Base-by-base conservation (phyloP, 176 grass and related monocot species). In the Pontederia paniculata region DNA sequence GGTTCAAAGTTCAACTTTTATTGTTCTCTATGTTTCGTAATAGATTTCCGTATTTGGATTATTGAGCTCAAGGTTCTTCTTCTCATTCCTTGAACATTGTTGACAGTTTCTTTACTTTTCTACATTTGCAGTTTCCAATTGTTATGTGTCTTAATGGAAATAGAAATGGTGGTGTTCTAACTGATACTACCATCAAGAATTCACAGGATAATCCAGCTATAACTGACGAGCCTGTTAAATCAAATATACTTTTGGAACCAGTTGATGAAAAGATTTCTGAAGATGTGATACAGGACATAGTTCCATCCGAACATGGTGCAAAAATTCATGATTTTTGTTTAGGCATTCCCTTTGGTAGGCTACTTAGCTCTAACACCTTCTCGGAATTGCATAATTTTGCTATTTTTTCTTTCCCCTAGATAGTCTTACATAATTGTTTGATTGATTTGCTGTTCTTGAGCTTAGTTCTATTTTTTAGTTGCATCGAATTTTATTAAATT, bases 241-340 rank as follows among this genome's bases (percentile, higher is more conserved):
- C 68, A 25, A 70, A 61, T 42, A 43, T 68, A 19, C 49, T 66
- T 69, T 54, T 50, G 9, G 57, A 67, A 62, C 50, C 31, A 20
- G 28, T 42, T 17, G 53, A 68, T 19, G 68, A 76, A 66, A 64
- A 71, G 19, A 23, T 72, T 48, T 47, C 44, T 10, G 21, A 8
- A 42, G 64, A 51, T 42, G 11, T 4, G 23, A 65, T 76, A 31
- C 70, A 78, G 48, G 72, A 31, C 68, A 62, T 59, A 51, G 22
- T 74, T 55, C 55, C 45, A 52, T 71, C 56, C 12, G 77, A 88
- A 49, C 86, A 76, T 44, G 64, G 54, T 79, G 80, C 91, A 42
- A 97, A 72, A 73, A 97, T 97, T 47, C 93, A 90, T 46, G 93
- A 97, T 59, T 97, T 97, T 77, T 97, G 86, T 61, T 69, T 97